Base-by-base conservation (phyloP, 306 rosid genomes). In the Malus orientalis region DNA sequence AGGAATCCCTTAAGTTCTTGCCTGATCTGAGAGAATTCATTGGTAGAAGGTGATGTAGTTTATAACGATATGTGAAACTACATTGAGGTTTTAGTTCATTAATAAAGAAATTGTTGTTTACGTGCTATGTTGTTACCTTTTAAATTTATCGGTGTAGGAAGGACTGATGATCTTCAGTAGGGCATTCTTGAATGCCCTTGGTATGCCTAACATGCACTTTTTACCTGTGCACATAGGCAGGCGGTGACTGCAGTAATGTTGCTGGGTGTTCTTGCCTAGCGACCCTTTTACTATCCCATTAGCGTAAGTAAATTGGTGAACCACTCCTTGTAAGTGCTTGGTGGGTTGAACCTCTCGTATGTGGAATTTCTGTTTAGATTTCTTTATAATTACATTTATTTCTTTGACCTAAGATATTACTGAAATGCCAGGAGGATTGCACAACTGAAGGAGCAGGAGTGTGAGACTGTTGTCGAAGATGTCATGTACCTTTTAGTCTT, bases 401-500 rank as follows among this genome's bases (percentile, higher is more conserved):
- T 59, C 73, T 58, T 27, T 87, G 81, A 86, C 82, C 76, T 59
- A n/a, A 81, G 79, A 53, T 55, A 75, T 84, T 87, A 81, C 70
- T 80, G 76, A 83, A 51, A 81, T 86, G 58, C 29, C 93, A 96
- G 99, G 92, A 92, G 97, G 88, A 89, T 96, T 75, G 99, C 99
- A 45, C 86, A 82, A 77, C 62, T 91, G 67, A 96, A 96, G 86
- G 99, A 92, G 88, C 87, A 88, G 19, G 91, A 92, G 77, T 91
- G 96, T 67, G 86, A 89, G 85, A 49, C 80, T 78, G 93, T 91
- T 40, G 91, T 92, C 49, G 89, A 96, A 87, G 99, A 96, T 82
- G 86, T 96, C 74, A 88, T 96, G 98, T 91, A 84, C 81, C 80
- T 96, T 78, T 75, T 92, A 75, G 83, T 96, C 45, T 87, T 85